These are phyloP conservation scores for Cicer judaicum DNA, from an alignment of 306 rosid species.

Conservation along the genomic window DNA sequence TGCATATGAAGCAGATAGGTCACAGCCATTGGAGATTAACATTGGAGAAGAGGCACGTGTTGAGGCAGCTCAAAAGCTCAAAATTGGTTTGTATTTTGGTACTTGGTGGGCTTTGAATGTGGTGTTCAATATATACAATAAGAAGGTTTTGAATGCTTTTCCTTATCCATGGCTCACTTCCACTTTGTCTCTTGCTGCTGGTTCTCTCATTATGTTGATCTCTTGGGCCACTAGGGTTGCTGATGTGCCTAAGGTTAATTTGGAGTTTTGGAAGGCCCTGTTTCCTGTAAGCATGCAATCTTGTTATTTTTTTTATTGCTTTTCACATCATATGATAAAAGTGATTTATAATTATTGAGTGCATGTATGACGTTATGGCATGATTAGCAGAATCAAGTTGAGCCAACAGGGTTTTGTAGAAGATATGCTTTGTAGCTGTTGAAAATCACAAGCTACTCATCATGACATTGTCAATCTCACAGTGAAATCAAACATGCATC, in stretches of 20 bases:
- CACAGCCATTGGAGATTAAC: conserved; percentile 61
- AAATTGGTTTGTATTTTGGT: conserved; percentile 70
- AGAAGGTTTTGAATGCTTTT: conserved; percentile 81
- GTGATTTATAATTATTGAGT: not conserved
- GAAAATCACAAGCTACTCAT: too few relatives aligned
- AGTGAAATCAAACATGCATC: too few relatives aligned
- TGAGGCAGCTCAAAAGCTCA: conserved; percentile 59
- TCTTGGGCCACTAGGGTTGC: conserved; percentile 78
- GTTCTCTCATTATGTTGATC: conserved; percentile 77
- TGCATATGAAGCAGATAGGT: conserved; percentile 74
- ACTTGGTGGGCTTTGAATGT: conserved; percentile 92
- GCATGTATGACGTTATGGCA: too few relatives aligned
- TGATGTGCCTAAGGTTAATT: conserved; percentile 65
- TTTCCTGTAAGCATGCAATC: conserved; percentile 60
- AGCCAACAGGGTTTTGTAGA: too few relatives aligned
- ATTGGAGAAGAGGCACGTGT: not conserved
- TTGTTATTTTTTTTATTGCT: conserved; percentile 33
- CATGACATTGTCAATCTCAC: too few relatives aligned
- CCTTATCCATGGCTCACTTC: conserved; percentile 88
- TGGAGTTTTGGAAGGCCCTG: conserved; percentile 73
- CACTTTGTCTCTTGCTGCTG: conserved; percentile 78
- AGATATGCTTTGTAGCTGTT: too few relatives aligned
- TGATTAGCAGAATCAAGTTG: too few relatives aligned
- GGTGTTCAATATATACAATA: conserved; percentile 85
- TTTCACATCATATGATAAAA: not conserved